Percentiles rank a stretch among this genome's conserved stretches.
These are phyloP conservation scores for Asterophora parasitica DNA, from an alignment of 768 basidiomycete genomes.

Conservation along the genomic window DNA sequence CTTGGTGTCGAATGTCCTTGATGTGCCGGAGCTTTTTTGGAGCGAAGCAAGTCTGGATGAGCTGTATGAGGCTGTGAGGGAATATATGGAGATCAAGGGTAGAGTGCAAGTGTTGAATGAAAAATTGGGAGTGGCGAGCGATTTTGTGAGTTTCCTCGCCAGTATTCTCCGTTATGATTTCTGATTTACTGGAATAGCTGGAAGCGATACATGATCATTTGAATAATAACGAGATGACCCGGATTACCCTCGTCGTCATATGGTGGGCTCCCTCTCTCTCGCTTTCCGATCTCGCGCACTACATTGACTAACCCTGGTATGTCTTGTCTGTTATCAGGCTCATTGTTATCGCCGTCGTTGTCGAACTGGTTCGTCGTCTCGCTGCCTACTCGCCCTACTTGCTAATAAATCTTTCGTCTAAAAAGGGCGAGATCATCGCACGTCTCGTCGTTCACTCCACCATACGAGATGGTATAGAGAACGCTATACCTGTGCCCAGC, in stretches of 20 bases:
- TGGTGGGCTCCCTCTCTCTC: conserved; percentile 32
- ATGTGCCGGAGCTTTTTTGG: conserved; percentile 94
- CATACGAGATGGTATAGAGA: conserved; percentile 19
- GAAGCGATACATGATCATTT: conserved; percentile 92
- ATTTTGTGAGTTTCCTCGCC: conserved; percentile 59
- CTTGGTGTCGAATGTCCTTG: conserved; percentile 87
- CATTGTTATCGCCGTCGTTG: conserved; percentile 85
- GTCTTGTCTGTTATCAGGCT: conserved; percentile 47
- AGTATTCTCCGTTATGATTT: neutral
- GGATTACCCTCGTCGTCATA: conserved; percentile 66
- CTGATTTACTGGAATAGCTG: conserved; percentile 52
- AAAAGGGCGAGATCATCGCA: conserved; percentile 77
- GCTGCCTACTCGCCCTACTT: neutral
- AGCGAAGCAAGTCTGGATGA: conserved; percentile 85
- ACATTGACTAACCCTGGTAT: conserved; percentile 17
- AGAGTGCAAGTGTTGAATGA: conserved; percentile 86
- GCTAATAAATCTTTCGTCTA: neutral
- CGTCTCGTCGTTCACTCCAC: conserved; percentile 69
- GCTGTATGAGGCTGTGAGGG: conserved; percentile 87
- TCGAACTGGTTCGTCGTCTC: conserved; percentile 62
- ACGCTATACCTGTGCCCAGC: conserved; percentile 1
- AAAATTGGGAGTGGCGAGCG: conserved; percentile 80
- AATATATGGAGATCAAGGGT: conserved; percentile 89
- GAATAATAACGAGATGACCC: conserved; percentile 84
- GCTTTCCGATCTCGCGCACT: neutral